These are phyloP conservation scores for Termitomyces sp. DNA, from an alignment of 768 basidiomycete genomes.

Conservation along the genomic window DNA sequence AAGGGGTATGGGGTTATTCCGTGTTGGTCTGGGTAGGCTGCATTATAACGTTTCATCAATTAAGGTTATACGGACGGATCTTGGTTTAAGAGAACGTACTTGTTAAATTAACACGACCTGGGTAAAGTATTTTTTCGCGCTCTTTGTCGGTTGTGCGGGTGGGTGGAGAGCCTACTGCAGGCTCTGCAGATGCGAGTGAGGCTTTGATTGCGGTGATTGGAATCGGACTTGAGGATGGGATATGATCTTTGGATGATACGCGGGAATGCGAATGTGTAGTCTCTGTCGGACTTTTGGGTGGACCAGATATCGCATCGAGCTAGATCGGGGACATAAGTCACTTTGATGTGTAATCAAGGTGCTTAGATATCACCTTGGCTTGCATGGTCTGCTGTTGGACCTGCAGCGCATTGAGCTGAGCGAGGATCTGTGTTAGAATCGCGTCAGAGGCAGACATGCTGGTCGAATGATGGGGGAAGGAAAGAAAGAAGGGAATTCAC, in stretches of 20 bases:
- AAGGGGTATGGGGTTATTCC: conserved; percentile 80
- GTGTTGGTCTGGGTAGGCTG: conserved; percentile 88
- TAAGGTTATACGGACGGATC: too few relatives aligned
- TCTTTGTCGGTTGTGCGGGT: conserved; percentile 48
- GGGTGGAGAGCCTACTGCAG: conserved; percentile 18
- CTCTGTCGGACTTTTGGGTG: conserved; percentile 13
- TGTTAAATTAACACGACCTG: conserved; percentile 77
- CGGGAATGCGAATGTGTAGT: conserved; percentile 22
- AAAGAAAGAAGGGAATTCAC: too few relatives aligned
- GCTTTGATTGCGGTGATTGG: conserved; percentile 12
- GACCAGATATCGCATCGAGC: conserved; percentile 48
- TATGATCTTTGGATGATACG: conserved; percentile 16
- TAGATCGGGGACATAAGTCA: conserved; percentile 18
- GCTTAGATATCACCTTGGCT: conserved; percentile 54
- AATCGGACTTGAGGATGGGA: neutral
- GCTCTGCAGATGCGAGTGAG: conserved; percentile 24
- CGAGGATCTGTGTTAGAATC: conserved; percentile 67
- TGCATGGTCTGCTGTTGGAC: conserved; percentile 74
- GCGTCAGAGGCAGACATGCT: too few relatives aligned
- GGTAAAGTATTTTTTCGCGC: conserved; percentile 74
- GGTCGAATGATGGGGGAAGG: too few relatives aligned
- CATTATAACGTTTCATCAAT: too few relatives aligned
- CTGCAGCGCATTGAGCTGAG: conserved; percentile 68
- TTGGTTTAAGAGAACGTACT: conserved; percentile 51
- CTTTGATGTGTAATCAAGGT: neutral